Evolutionary conservation across 495 filamentous ascomycete species (phyloP), one percentile per base, ranked within the genome.

Genomic region (Neohortaea acidophila): DNA sequence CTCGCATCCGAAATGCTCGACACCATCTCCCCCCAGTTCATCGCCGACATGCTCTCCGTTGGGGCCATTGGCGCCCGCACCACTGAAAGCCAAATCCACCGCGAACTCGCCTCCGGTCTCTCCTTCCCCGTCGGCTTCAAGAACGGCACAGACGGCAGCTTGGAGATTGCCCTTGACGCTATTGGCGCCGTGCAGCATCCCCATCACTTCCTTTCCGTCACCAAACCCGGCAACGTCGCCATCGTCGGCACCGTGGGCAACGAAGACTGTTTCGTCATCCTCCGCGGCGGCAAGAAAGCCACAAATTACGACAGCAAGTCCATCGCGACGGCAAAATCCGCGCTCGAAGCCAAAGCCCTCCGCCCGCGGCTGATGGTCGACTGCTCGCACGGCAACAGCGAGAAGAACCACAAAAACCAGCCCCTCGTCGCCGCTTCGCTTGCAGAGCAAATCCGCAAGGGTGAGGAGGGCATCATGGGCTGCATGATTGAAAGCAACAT

Each of bases 401-500:
- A 79, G 51, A 97, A 97, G 70, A 73, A 96, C 60, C 87, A 96
- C 68, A 81, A 73, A 59, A 97, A 96, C 58, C 89, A 97, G 60
- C 85, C 87, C 44, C 93, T 92, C 69, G 89, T 96, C 18, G 91
- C 87, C 3, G 73, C 71, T 26, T 68, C 65, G 2, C 53, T 97
- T 33, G 82, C 79, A 3, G 78, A 84, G 55, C 91, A 96, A 60
- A 77, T 97, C 42, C 70, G 75, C 18, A 62, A 63, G 0, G 89
- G 89, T 24, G 91, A 97, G 63, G 69, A 69, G 0, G 79, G 65
- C 18, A 93, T 97, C 52, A 87, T 96, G 75, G 89, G 89, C 51
- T 84, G 94, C 23, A 97, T 97, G 89, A 93, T 99, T 52, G 91
- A 99, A 65, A 91, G 81, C 53, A 76, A 96, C 56, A 91, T 99